Base-by-base conservation (phyloP, 1,284 basidiomycete genomes). In the Cutaneotrichosporon arboriforme region DNA sequence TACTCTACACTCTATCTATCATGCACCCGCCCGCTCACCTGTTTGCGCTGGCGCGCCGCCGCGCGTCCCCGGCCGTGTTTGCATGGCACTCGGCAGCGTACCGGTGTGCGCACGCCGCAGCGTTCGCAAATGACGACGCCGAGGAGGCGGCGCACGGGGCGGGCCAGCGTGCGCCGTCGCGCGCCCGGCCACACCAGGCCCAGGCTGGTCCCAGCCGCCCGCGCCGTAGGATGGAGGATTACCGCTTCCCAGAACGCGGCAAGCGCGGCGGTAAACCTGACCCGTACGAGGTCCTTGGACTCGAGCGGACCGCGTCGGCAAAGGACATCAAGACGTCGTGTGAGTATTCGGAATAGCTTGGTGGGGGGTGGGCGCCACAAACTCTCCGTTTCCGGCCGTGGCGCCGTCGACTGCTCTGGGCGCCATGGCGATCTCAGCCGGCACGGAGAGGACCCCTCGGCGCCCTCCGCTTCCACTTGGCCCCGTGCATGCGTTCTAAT, bases 201-300 rank as follows among this genome's bases (percentile, higher is more conserved):
- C 38, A 40, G 33, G 33, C 43, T 9, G 43, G 43, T 1, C 43
- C 43, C 12, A 45, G 43, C 20, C 31, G 43, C 4, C 43, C 31
- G 5, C 43, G 33, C 7, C 33, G 33, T 9, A n/a, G 33, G 3
- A 33, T 31, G 23, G 38, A 39, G n/a, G 54, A 54, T 20, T 72
- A 72, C 56, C 48, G 55, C 5, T 73, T 72, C 50, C 71, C 71
- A 0, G 50, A 50, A 20, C 52, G 38, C 12, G 67, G 69, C 4
- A 48, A 42, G 43, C 43, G 51, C 13, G 71, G 71, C 4, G 68
- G 69, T 5, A 48, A 57, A 2, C 71, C 71, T 1, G 62, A 67
- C 54, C 74, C 74, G 20, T 76, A 59, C 54, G 72, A 76, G 53
- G 60, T 76, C 2, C 58, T 76, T 23, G 72, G 62, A 17, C 47